Base-by-base conservation (phyloP, 371 early-diverging fungal species). In the Mortierella sp. region DNA sequence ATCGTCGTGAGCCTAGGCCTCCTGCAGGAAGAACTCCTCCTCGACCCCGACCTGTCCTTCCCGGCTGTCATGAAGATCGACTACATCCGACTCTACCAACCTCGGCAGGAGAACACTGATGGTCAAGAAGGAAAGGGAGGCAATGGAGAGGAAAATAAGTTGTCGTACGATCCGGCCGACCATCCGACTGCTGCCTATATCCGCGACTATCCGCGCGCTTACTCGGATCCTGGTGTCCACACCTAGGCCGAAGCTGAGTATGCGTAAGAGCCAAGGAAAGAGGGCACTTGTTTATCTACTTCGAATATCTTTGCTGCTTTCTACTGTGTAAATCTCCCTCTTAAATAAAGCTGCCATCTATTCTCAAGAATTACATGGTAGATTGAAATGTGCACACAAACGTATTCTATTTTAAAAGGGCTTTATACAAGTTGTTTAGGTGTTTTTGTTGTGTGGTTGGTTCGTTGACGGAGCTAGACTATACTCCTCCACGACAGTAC, bases 21-120 rank as follows among this genome's bases (percentile, higher is more conserved):
- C 29, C 79, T 89, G 29, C 79, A 65, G n/a, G 58, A 69, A 22
- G 65, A 66, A 44, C 48, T 53, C 13, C 13, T 72, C 41, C 43
- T 64, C 11, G 45, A 64, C 31, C 52, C 50, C 1, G 65, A 45
- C 16, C 70, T 90, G 22, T 40, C 53, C 11, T 85, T 87, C 70
- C 90, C 90, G 3, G 83, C 87, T 26, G 73, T 80, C 44, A 85
- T 90, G 86, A 80, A 86, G 58, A 66, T 90, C 26, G 90, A 90
- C 81, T 90, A 90, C 63, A 76, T 90, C 14, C 86, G 90, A 7
- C 79, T 90, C 34, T 90, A 88, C 84, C 90, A 90, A 43, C 85
- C 87, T 29, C 58, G 58, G 1, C 58, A 58, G 5, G 29, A 11
- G 24, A 9, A 44, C n/a, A n/a, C n/a, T n/a, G n/a, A n/a, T n/a